A percentile compares a stretch with the other conserved stretches of the same genome.
These are phyloP conservation scores for Orbilia blumenaviensis DNA, from an alignment of 2,329 filamentous ascomycete species.

Conservation along the genomic window DNA sequence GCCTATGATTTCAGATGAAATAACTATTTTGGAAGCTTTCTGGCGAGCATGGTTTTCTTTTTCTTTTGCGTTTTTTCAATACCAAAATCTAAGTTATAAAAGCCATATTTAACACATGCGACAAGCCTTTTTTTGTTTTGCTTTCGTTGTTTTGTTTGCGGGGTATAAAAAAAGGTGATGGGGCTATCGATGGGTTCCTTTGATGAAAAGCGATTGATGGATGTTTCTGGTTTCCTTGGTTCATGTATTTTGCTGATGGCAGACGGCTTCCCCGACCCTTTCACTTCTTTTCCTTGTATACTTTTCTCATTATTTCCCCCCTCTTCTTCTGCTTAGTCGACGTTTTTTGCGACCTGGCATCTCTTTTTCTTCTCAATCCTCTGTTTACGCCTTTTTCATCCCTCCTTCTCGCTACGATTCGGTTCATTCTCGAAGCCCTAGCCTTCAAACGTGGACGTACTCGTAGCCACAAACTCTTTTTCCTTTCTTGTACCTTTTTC, in stretches of 20 bases:
- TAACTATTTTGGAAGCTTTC: not conserved
- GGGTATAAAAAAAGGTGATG: slow-evolving; percentile 1
- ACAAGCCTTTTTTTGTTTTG: not conserved
- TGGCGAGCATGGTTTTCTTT: not conserved
- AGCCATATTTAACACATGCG: not conserved
- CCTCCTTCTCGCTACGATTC: not conserved
- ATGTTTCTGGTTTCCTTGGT: not conserved
- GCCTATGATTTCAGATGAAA: slow-evolving; percentile 57
- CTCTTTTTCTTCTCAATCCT: not conserved
- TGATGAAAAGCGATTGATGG: slow-evolving; percentile 12
- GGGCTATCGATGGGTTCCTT: slow-evolving; percentile 7
- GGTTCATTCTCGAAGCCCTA: not conserved
- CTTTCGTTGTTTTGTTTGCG: not conserved
- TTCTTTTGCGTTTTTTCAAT: no score
- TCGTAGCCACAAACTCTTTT: not conserved
- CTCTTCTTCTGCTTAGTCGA: not conserved
- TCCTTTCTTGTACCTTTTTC: slow-evolving; percentile 1
- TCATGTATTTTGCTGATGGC: not conserved
- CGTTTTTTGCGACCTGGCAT: not conserved
- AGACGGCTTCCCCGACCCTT: not conserved
- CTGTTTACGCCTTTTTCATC: not conserved
- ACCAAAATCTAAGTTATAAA: not conserved
- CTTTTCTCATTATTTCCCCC: not conserved
- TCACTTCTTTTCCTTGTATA: slow-evolving; percentile 2
- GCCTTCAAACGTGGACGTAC: not conserved